Evolutionary conservation across 306 rosid genomes (phyloP), one percentile per base, ranked within the genome.

Genomic region (Senna tora): DNA sequence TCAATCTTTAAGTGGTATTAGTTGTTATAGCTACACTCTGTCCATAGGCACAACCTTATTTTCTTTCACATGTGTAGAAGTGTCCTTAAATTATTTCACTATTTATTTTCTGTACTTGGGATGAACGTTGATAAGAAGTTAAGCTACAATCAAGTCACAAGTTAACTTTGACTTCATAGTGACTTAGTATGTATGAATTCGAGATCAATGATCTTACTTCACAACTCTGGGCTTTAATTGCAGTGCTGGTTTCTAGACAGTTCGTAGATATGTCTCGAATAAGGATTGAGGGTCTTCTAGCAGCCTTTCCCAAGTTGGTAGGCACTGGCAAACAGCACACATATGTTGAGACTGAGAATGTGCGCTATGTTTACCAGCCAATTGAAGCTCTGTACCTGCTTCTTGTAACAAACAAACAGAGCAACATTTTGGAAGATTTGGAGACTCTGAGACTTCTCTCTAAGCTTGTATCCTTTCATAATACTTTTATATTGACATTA

Each of bases 241-340:
- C 93, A 94, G 97, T 94, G 74, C 96, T 94, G 79, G 92, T 89
- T 71, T 89, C 99, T 20, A 83, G 99, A 72, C 99, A 94, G 81
- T 91, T 86, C 65, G 95, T 89, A 69, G 96, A 94, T 12, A 91
- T 94, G 99, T 61, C 96, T 81, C 90, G 97, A 6, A 88, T 89
- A 79, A 89, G 99, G 85, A 91, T 94, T 55, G 99, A 94, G 78
- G 97, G 99, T 49, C 99, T 94, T 76, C 93, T 94, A 74, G 96
- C 97, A 0, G 97, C 99, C 43, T 94, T 91, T 79, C 99, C 99
- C 33, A 94, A 94, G 89, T 78, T 94, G 87, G 84, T 94, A 9
- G 97, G 99, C 79, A 86, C 93, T 12, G 99, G 99, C 58, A 91
- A 94, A 74, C 99, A 94, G 30, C 99, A 94, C 72, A 91, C 99